phyloP scores from a whole-genome alignment of 2,329 filamentous ascomycete species.

The Aspergillus aculeatinus region DNA sequence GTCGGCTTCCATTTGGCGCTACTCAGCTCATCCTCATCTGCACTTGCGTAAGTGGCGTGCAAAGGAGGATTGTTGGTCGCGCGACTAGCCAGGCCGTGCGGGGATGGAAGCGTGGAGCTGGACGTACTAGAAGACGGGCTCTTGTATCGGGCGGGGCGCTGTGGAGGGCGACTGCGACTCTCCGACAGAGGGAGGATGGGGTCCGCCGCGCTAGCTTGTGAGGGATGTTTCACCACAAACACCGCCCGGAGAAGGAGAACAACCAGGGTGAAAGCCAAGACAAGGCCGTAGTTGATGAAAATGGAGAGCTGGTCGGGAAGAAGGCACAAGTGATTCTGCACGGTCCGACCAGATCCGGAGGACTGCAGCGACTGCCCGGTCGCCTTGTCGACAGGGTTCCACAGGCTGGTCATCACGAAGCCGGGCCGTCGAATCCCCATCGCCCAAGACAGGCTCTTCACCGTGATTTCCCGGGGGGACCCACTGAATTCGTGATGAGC shows the following conservation, averaged over 20 bases:
- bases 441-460: constrained; percentile 92
- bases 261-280: constrained; percentile 57
- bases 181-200: constrained; percentile 33
- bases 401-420: constrained; percentile 83
- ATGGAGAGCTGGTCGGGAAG: constrained; percentile 84
- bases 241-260: constrained; percentile 49
- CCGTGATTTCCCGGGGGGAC: constrained; percentile 75
- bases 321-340: constrained; percentile 88
- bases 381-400: constrained; percentile 75
- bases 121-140: constrained; percentile 33
- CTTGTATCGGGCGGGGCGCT: constrained; percentile 22
- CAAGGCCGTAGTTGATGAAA: constrained; percentile 72
- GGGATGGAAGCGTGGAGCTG: constrained; percentile 30
- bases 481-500: constrained; percentile 69
- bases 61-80: constrained; percentile 23
- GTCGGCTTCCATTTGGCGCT: constrained; percentile 31
- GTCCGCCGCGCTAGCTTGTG: constrained; percentile 11
- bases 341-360: constrained; percentile 49
- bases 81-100: constrained; percentile 31
- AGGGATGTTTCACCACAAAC: constrained; percentile 27
- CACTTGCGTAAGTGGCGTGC: constrained; percentile 24
- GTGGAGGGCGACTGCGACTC: constrained; percentile 24
- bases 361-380: constrained; percentile 34
- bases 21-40: constrained; percentile 23
- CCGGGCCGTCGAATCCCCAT: constrained; percentile 91